These are phyloP conservation scores for Cladophialophora immunda DNA, from an alignment of 2,329 filamentous ascomycete genomes.

Conservation along the genomic window DNA sequence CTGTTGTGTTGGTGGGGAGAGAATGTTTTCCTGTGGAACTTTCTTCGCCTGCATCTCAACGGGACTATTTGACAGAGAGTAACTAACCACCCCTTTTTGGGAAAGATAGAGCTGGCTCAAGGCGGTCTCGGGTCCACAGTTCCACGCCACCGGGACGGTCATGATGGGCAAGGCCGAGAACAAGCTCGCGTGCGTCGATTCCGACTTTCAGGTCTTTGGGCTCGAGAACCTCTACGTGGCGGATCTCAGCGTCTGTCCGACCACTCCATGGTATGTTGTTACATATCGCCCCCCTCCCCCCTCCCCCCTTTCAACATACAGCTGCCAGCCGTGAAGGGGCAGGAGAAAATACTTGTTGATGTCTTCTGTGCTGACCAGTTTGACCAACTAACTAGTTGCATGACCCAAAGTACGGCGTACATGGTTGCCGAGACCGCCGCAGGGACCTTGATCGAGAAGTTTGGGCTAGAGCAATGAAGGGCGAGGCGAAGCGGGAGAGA, in stretches of 20 bases:
- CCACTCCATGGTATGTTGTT: constrained; percentile 23
- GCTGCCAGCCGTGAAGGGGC: no score
- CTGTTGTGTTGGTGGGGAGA: no score
- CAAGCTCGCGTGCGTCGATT: constrained; percentile 20
- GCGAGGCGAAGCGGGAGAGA: neutral
- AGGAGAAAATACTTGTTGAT: neutral
- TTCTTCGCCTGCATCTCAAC: constrained; percentile 16
- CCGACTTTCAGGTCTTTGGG: constrained; percentile 22
- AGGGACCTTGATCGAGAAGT: neutral
- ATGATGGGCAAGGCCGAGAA: constrained; percentile 31
- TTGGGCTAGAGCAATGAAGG: neutral
- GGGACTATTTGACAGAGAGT: no score
- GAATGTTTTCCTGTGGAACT: neutral
- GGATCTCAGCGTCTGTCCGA: constrained; percentile 28
- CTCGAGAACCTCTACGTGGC: constrained; percentile 26
- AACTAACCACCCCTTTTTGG: no score
- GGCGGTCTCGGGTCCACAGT: constrained; percentile 53
- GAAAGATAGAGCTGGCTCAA: constrained; percentile 55
- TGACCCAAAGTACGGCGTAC: neutral
- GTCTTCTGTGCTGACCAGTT: no score
- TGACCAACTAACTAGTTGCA: neutral
- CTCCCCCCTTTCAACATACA: no score
- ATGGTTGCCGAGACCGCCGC: neutral
- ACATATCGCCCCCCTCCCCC: neutral
- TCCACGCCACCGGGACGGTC: constrained; percentile 24